Base-by-base conservation (phyloP, 805 yeast genomes). In the Teunomyces lycoperdinae region DNA sequence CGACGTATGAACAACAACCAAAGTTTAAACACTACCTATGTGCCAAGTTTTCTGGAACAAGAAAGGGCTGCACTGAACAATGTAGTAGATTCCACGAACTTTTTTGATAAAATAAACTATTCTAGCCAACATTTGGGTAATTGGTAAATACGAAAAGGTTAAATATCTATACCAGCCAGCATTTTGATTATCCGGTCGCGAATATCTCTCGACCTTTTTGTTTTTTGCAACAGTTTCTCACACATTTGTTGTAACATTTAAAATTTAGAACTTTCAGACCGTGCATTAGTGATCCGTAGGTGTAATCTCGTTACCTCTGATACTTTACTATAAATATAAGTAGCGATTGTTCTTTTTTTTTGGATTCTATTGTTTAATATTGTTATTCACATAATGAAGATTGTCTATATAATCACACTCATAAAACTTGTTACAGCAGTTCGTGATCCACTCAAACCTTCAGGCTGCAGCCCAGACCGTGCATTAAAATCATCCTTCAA, bases 401-500 rank as follows among this genome's bases (percentile, higher is more conserved):
- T 17, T 9, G 13, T 24, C 20, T 31, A 16, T 10, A 40, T 38
- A 24, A 13, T 27, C 27, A 38, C 17, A n/a, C 17, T 31, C 29
- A 8, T 31, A 11, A 14, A 42, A 8, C 38, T 41, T 32, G 43
- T 52, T 11, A 51, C 50, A 31, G 49, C 48, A 28, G 33, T 51
- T 6, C 67, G 73, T 49, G 61, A 68, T 46, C 73, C 72, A 4
- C 50, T 67, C 14, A 58, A 54, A 27, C 35, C 53, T 11, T 27
- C 50, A 3, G 43, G 42, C n/a, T 68, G 73, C 51, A 51, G 65
- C 3, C 52, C 68, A 3, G 68, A 61, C 42, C 41, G 62, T 6
- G 71, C 72, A 1, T 58, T 68, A 26, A 62, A 58, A 2, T 40
- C 62, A 2, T 59, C 71, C 1, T 63, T 68, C 52, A 52, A 51